Evolutionary conservation across 805 yeast species (phyloP).

Genomic region (Cyberlindnera suaveolens): DNA sequence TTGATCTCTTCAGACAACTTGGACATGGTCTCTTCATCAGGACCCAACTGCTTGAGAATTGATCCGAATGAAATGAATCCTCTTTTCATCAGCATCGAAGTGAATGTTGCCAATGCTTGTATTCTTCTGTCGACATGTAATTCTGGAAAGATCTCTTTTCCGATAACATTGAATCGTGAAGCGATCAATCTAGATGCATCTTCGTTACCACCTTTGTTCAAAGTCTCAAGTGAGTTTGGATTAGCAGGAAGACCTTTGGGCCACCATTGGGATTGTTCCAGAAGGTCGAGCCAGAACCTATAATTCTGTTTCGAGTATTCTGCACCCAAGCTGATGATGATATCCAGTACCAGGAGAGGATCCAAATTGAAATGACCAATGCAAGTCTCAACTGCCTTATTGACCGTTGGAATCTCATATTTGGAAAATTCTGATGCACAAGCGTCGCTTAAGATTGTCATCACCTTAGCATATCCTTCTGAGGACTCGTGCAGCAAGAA

Average conservation of each 20-base stretch:
- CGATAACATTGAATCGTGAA: slow-evolving; percentile 27
- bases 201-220: slow-evolving; percentile 48
- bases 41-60: slow-evolving; percentile 50
- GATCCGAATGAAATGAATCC: slow-evolving; percentile 61
- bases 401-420: slow-evolving; percentile 37
- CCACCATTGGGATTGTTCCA: slow-evolving; percentile 64
- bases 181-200: slow-evolving; percentile 51
- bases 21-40: slow-evolving; percentile 42
- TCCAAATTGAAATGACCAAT: slow-evolving; percentile 77
- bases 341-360: slow-evolving; percentile 60
- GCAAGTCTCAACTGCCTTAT: slow-evolving; percentile 44
- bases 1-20: slow-evolving; percentile 39
- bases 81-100: slow-evolving; percentile 55
- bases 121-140: slow-evolving; percentile 24
- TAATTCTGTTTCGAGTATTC: slow-evolving; percentile 38
- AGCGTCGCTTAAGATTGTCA: slow-evolving; percentile 41
- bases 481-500: slow-evolving; percentile 66
- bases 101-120: slow-evolving; percentile 33
- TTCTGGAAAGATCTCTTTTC: slow-evolving; percentile 12
- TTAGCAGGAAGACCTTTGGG: slow-evolving; percentile 34
- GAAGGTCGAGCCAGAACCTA: slow-evolving; percentile 41
- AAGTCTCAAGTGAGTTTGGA: slow-evolving; percentile 24
- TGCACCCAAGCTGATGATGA: slow-evolving; percentile 49
- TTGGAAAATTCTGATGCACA: slow-evolving; percentile 34
- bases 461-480: slow-evolving; percentile 69